These are phyloP conservation scores for Antitrichia curtipendula DNA, from an alignment of 225 moss, liverwort and hornwort species.

Conservation along the genomic window DNA sequence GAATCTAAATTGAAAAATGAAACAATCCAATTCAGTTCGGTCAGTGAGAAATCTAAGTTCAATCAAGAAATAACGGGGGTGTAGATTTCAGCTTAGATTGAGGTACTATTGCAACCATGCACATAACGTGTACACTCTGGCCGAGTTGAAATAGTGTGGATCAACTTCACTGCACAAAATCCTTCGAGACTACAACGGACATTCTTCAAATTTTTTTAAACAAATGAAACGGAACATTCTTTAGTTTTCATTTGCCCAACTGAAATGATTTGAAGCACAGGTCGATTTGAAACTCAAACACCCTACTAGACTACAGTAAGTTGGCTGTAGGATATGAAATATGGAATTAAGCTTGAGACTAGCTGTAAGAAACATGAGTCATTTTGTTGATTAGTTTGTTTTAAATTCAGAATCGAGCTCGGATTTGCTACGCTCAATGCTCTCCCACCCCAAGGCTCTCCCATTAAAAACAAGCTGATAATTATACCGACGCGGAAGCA, in stretches of 20 bases:
- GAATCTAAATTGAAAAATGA: background rate
- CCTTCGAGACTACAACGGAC: background rate
- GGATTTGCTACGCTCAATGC: background rate
- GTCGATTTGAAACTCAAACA: background rate
- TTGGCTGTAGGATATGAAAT: background rate
- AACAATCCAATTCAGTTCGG: background rate
- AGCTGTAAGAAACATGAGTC: background rate
- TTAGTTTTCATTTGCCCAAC: background rate
- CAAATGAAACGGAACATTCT: no score
- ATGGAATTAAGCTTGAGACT: no score
- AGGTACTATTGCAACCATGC: background rate
- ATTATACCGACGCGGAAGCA: background rate
- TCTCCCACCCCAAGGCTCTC: background rate
- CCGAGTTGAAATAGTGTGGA: background rate
- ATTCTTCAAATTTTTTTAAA: background rate
- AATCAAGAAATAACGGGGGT: background rate
- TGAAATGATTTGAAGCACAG: no score
- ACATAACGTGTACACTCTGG: background rate
- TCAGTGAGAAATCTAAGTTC: background rate
- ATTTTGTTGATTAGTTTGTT: background rate
- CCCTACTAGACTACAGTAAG: no score
- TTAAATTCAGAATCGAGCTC: background rate
- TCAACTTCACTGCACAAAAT: background rate
- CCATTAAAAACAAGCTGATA: background rate
- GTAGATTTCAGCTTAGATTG: background rate